Base-by-base conservation (phyloP, 805 yeast genomes). In the Ogataea chonburiensis region DNA sequence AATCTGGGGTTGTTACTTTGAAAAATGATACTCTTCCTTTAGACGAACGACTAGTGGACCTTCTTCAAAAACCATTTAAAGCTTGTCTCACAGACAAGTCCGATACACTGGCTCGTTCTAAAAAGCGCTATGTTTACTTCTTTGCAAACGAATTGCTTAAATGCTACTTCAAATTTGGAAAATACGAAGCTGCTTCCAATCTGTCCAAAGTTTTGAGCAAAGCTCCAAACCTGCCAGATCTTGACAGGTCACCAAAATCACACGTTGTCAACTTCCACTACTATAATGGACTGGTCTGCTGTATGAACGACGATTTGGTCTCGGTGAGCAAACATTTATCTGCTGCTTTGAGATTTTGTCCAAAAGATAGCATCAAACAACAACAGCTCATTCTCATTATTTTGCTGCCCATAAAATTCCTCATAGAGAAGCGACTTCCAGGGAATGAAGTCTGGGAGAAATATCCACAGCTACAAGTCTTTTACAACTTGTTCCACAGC, bases 1-100 rank as follows among this genome's bases (percentile, higher is more conserved):
- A 40, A 15, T 24, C 32, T 4, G 37, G 19, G 5, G 20, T 27
- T 5, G 21, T 31, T 6, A 32, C 29, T 10, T 25, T 43, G 25
- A 38, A 29, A 25, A 34, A 34, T 16, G 48, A 42, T 15, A 32
- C 44, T 8, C 28, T 41, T 5, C 34, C 52, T 5, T 26, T 48
- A 20, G 56, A 53, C 27, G 67, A 53, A 39, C 40, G 42, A 37
- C 42, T 55, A 24, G 60, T 59, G 3, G 54, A 54, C 26, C 52
- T 49, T 3, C 68, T 87, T 37, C 87, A 86, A 57, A 71, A 77
- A 42, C 74, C 89, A 5, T 83, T 86, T 62, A 85, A 82, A 40
- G 55, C 83, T 4, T 85, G 95, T 44, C 65, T 88, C 28, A 85
- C 84, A 45, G 96, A 88, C 58, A 71, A 89, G 40, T 78, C 77